These are phyloP conservation scores for Pisolithus microcarpus DNA, from an alignment of 768 basidiomycete genomes.

Conservation along the genomic window DNA sequence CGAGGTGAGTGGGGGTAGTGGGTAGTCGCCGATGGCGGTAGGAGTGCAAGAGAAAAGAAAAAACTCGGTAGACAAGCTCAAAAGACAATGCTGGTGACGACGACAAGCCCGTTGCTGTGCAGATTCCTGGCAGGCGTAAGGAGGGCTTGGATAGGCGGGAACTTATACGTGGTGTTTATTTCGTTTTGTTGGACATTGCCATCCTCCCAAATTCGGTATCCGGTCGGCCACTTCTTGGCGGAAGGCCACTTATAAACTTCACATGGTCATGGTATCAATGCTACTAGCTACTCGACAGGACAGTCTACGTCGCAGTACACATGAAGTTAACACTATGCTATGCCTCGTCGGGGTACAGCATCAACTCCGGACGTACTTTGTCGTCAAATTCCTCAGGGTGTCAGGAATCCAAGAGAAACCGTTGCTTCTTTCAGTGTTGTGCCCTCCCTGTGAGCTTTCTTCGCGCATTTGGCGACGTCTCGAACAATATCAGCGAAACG, in stretches of 20 bases:
- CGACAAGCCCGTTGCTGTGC: conserved; percentile 13
- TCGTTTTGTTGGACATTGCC: conserved; percentile 32
- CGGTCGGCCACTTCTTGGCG: conserved; percentile 22
- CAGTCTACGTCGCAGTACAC: background rate
- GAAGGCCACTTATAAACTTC: no score
- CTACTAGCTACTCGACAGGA: no score
- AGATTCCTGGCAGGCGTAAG: conserved; percentile 12
- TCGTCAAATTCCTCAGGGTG: conserved; percentile 88
- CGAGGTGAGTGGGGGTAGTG: background rate
- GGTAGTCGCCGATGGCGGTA: background rate
- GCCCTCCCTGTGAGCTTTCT: conserved; percentile 99
- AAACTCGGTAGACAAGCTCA: background rate
- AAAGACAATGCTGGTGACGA: conserved; percentile 2
- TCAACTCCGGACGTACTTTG: conserved; percentile 88
- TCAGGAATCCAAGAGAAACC: conserved; percentile 77
- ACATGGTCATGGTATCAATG: no score
- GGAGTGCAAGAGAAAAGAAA: background rate
- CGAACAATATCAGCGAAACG: conserved; percentile 10
- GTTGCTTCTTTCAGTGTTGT: conserved; percentile 94
- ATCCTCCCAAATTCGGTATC: conserved; percentile 24
- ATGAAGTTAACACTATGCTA: conserved; percentile 12
- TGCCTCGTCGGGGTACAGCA: conserved; percentile 67
- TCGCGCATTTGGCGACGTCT: conserved; percentile 98
- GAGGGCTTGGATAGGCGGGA: conserved; percentile 26
- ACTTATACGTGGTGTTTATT: conserved; percentile 18